phyloP scores from a whole-genome alignment of 2,329 filamentous ascomycete genomes.

The Knufia fluminis region DNA sequence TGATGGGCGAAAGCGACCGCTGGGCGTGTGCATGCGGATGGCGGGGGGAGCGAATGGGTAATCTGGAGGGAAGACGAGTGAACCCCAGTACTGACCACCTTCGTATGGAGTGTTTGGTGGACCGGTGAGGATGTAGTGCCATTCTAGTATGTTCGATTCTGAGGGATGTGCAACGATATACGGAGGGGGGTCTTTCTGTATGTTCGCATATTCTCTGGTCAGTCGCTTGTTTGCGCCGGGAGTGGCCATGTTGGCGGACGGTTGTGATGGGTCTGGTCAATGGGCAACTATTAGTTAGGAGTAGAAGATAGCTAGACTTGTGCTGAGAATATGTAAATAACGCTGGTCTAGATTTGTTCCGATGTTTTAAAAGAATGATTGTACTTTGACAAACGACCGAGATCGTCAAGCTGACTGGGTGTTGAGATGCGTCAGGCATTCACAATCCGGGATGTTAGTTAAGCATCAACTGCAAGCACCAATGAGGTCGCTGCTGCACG shows the following conservation, averaged over 20 bases:
- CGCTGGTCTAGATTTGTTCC: too few species aligned
- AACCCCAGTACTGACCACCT: slow-evolving; percentile 96
- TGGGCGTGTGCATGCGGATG: slow-evolving; percentile 98
- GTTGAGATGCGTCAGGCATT: too few species aligned
- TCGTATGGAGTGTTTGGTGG: slow-evolving; percentile 91
- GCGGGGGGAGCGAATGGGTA: slow-evolving; percentile 96
- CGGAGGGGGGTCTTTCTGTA: slow-evolving; percentile 68
- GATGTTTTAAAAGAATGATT: too few species aligned
- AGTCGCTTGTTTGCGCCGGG: slow-evolving; percentile 64
- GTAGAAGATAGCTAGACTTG: too few species aligned
- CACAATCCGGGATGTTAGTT: too few species aligned
- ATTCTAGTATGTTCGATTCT: slow-evolving; percentile 82
- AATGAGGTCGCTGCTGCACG: too few species aligned
- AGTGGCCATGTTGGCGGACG: slow-evolving; percentile 50
- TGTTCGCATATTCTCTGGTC: slow-evolving; percentile 55
- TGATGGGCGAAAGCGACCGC: slow-evolving; percentile 86
- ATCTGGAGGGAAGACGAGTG: slow-evolving; percentile 86
- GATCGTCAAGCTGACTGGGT: too few species aligned
- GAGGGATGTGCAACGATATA: slow-evolving; percentile 85
- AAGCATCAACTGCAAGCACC: too few species aligned
- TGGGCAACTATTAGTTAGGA: too few species aligned
- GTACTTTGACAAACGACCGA: too few species aligned
- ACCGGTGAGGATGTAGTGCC: slow-evolving; percentile 51
- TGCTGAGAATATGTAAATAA: too few species aligned
- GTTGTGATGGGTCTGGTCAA: background rate